Conservation (phyloP, 257 asterid species). For the Rhazya stricta region DNA sequence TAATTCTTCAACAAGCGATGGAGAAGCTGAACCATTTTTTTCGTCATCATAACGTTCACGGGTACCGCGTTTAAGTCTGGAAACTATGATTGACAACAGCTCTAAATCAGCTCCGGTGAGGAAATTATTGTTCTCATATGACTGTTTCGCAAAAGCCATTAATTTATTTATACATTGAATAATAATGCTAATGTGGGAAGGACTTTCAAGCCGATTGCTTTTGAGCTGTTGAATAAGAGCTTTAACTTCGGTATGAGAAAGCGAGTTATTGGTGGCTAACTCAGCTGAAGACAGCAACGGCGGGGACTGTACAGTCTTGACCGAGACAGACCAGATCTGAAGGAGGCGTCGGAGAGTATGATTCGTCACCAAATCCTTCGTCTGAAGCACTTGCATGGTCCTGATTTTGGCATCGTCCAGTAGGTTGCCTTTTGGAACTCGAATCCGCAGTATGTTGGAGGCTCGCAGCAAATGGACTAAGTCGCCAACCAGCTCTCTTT, state of each 20-base stretch:
- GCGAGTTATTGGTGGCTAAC: conserved; percentile 20
- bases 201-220: conserved; percentile 17
- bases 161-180: conserved; percentile 28
- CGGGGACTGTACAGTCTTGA: conserved; percentile 14
- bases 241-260: conserved; percentile 30
- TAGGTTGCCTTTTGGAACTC: conserved; percentile 43
- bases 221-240: conserved; percentile 40
- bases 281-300: neutral
- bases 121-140: conserved; percentile 32
- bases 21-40: conserved; percentile 16
- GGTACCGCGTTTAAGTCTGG: conserved; percentile 4
- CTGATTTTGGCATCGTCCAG: conserved; percentile 45
- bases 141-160: conserved; percentile 34
- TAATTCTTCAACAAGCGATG: conserved; percentile 3
- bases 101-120: conserved; percentile 27
- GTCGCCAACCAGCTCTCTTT: conserved; percentile 24
- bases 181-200: neutral
- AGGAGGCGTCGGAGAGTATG: conserved; percentile 71
- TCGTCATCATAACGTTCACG: conserved; percentile 9
- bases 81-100: conserved; percentile 1
- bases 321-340: conserved; percentile 62
- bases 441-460: conserved; percentile 57
- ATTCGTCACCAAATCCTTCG: conserved; percentile 64
- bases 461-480: conserved; percentile 84
- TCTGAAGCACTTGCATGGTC: conserved; percentile 75